Base-by-base conservation (phyloP, 2,329 filamentous ascomycete species). In the Penicillium oxalicum region DNA sequence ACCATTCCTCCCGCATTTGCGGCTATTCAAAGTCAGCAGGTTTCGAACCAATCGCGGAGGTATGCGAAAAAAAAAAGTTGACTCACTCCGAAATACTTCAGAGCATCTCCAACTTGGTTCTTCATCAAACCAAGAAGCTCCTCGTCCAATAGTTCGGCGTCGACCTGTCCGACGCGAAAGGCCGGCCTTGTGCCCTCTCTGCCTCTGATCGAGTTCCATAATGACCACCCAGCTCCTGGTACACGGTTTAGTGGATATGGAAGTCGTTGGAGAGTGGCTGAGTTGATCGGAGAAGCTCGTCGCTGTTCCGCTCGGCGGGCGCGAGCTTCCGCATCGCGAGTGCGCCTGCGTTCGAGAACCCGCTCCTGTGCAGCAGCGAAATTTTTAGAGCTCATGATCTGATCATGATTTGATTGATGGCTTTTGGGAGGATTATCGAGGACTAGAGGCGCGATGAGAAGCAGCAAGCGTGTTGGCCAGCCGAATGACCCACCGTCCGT, bases 101-200 rank as follows among this genome's bases (percentile, higher is more conserved):
- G 74, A 9, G 84, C 93, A 57, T 96, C 89, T 57, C 83, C 86
- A 29, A 93, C 88, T 70, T 98, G 91, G 5, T 80, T 82, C 64
- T 87, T 90, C 50, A 98, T 75, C 56, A 97, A 77, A n/a, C 82
- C 81, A 25, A 97, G 77, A 40, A 98, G 77, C 72, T 97, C 93
- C 64, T 95, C 89, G 68, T 98, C 93, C 13, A 98, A 78, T 43
- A 98, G 76, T 69, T 97, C 93, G 34, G 93, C 90, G 69, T 98
- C 93, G 38, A 97, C 88, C 71, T 98, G 93, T 27, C 91, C 90
- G 27, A 98, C 93, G 46, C 93, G 84, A 67, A 95, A 96, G 9
- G 88, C 85, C 4, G 93, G 91, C 12, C 83, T 77, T 25, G 87
- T 91, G 39, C 89, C 88, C 63, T 90, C 84, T 51, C 87, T 82